phyloP scores from a whole-genome alignment of 2,329 filamentous ascomycete genomes.

The Cladosporium velox region DNA sequence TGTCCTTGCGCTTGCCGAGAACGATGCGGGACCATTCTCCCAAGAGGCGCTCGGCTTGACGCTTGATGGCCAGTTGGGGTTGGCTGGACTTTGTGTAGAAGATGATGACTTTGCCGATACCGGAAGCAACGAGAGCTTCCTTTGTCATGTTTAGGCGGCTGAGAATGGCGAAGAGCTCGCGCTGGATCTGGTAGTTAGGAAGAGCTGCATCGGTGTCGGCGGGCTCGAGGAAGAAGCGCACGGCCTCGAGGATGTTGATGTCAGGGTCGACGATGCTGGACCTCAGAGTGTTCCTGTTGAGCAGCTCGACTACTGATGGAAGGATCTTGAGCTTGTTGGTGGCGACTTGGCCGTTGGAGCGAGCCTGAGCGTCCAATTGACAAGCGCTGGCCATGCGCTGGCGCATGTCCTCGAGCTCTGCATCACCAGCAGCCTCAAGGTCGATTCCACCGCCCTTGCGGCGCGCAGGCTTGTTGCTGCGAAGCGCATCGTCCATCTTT shows the following conservation, averaged over 20 bases:
- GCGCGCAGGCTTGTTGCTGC: slow-evolving; percentile 72
- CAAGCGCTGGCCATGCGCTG: slow-evolving; percentile 89
- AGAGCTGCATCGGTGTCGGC: slow-evolving; percentile 83
- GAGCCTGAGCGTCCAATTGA: slow-evolving; percentile 79
- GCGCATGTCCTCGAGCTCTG: slow-evolving; percentile 84
- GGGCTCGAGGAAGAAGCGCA: slow-evolving; percentile 96
- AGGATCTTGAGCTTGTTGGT: slow-evolving; percentile 92
- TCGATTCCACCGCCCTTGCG: slow-evolving; percentile 89
- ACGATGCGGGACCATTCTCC: slow-evolving; percentile 96
- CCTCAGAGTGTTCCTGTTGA: slow-evolving; percentile 87
- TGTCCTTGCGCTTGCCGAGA: slow-evolving; percentile 79
- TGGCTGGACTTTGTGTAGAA: slow-evolving; percentile 97
- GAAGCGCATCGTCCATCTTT: slow-evolving; percentile 84
- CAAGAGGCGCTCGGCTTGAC: slow-evolving; percentile 87
- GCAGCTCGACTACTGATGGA: slow-evolving; percentile 80
- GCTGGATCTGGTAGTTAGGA: slow-evolving; percentile 95
- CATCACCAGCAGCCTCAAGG: slow-evolving; percentile 85
- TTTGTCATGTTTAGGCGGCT: slow-evolving; percentile 84
- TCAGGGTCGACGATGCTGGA: slow-evolving; percentile 88
- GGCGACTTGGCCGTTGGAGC: slow-evolving; percentile 76
- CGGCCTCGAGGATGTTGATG: slow-evolving; percentile 89
- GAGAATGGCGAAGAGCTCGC: slow-evolving; percentile 83
- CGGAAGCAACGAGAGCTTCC: slow-evolving; percentile 83
- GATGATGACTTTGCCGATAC: slow-evolving; percentile 92
- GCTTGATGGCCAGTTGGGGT: slow-evolving; percentile 84